Conservation (phyloP, 805 yeast species). For the Candida dendrica region DNA sequence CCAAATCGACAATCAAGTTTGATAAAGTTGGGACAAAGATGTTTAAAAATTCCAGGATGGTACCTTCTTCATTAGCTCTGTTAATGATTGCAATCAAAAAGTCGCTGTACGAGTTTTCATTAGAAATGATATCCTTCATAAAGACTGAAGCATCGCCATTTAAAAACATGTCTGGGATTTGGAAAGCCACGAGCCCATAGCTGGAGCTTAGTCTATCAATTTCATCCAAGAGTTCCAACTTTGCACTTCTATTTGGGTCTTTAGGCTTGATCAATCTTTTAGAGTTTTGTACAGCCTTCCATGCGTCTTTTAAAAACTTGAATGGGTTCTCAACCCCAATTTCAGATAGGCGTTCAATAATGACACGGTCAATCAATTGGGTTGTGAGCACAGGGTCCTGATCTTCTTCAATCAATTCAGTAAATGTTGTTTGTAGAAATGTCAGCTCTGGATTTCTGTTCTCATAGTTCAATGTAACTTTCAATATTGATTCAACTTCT, state of each 20-base stretch:
- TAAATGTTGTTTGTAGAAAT: slow-evolving; percentile 17
- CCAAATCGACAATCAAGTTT: slow-evolving; percentile 24
- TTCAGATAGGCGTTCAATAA: slow-evolving; percentile 52
- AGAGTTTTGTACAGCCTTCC: slow-evolving; percentile 31
- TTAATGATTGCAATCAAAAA: slow-evolving; percentile 51
- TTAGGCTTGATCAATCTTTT: slow-evolving; percentile 38
- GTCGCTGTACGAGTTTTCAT: slow-evolving; percentile 27
- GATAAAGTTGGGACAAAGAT: slow-evolving; percentile 37
- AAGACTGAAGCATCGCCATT: slow-evolving; percentile 21
- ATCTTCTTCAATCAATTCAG: slow-evolving; percentile 15
- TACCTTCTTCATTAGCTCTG: slow-evolving; percentile 60
- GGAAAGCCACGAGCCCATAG: slow-evolving; percentile 63
- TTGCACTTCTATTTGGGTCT: slow-evolving; percentile 29
- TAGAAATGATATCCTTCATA: slow-evolving; percentile 21
- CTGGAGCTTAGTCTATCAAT: slow-evolving; percentile 44
- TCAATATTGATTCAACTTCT: slow-evolving; percentile 10
- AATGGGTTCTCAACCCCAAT: slow-evolving; percentile 41
- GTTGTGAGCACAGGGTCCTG: slow-evolving; percentile 12
- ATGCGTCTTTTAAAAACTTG: slow-evolving; percentile 38
- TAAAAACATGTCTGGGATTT: slow-evolving; percentile 48
- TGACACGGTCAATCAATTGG: slow-evolving; percentile 36
- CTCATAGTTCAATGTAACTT: slow-evolving; percentile 15
- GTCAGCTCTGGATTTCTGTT: slow-evolving; percentile 3
- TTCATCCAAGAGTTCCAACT: slow-evolving; percentile 37
- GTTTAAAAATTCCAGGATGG: slow-evolving; percentile 51